These are phyloP conservation scores for Vicia villosa DNA, from an alignment of 306 rosid genomes.

Conservation along the genomic window DNA sequence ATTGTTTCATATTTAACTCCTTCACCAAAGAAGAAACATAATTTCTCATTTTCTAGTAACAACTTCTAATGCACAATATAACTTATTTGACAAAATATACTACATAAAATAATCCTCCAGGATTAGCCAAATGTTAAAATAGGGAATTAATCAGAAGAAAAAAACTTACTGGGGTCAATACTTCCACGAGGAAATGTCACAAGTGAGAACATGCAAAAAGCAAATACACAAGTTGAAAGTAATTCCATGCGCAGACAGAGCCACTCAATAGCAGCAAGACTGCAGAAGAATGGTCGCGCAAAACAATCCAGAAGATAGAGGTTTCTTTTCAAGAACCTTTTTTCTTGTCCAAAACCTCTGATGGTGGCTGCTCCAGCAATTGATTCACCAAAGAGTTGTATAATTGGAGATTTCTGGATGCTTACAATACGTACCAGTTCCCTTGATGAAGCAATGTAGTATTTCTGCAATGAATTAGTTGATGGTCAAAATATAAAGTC, in stretches of 20 bases:
- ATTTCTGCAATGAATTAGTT: constrained; percentile 64
- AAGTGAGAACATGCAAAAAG: constrained; percentile 95
- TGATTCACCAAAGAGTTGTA: constrained; percentile 93
- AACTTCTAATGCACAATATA: not conserved
- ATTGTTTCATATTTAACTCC: not conserved
- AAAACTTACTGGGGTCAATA: constrained; percentile 89
- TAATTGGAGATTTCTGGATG: constrained; percentile 96
- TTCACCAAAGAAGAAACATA: no score
- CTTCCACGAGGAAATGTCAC: constrained; percentile 95
- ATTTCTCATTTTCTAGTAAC: not conserved
- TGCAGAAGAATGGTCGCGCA: constrained; percentile 98
- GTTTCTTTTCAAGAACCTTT: constrained; percentile 91
- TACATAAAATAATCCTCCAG: not conserved
- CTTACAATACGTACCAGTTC: constrained; percentile 97
- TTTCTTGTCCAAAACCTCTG: constrained; percentile 98
- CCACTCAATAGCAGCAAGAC: constrained; percentile 99
- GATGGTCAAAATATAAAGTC: constrained; percentile 8
- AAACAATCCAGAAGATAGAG: constrained; percentile 93
- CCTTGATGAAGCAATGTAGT: constrained; percentile 99
- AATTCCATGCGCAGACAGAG: constrained; percentile 97
- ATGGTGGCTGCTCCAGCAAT: constrained; percentile 98
- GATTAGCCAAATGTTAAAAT: constrained; percentile 3
- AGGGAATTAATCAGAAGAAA: constrained; percentile 19
- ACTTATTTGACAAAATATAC: not conserved
- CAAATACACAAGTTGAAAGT: constrained; percentile 88